Evolutionary conservation across 129 eudicot genomes (phyloP).

Genomic region (Heracleum sosnowskyi): DNA sequence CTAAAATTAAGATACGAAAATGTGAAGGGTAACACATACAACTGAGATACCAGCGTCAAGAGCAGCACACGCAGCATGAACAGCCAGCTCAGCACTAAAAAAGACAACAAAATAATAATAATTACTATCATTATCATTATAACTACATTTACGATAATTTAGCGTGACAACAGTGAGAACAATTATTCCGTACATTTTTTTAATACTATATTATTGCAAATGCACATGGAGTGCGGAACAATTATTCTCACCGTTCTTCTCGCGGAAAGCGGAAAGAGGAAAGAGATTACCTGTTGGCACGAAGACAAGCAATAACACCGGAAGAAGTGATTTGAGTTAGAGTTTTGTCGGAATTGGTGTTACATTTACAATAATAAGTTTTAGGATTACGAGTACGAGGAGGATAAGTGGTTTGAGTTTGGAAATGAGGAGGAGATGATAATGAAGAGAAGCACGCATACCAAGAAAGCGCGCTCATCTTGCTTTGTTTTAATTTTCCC

Average conservation of each 20-base stretch:
- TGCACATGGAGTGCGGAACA: no score
- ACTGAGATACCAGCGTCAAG: slow-evolving; percentile 61
- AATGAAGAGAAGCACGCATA: background rate
- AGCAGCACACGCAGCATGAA: slow-evolving; percentile 88
- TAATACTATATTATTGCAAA: no score
- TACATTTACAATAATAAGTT: background rate
- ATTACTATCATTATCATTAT: background rate
- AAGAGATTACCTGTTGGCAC: background rate
- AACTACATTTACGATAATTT: background rate
- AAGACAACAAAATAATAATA: background rate
- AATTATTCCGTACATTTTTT: background rate
- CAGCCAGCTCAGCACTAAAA: slow-evolving; percentile 67
- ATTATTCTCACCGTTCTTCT: no score
- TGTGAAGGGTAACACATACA: slow-evolving; percentile 25
- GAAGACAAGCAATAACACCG: slow-evolving; percentile 13
- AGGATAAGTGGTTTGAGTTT: background rate
- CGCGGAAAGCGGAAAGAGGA: no score
- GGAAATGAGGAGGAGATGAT: background rate
- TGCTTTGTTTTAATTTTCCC: no score
- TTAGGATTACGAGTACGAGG: background rate
- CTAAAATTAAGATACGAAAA: background rate
- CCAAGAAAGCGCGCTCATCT: background rate
- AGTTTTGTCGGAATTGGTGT: background rate
- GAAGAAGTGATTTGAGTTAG: background rate
- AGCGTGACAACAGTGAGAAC: background rate